These are phyloP conservation scores for Umbilicaria muhlenbergii DNA, from an alignment of 495 filamentous ascomycete species.

Conservation along the genomic window DNA sequence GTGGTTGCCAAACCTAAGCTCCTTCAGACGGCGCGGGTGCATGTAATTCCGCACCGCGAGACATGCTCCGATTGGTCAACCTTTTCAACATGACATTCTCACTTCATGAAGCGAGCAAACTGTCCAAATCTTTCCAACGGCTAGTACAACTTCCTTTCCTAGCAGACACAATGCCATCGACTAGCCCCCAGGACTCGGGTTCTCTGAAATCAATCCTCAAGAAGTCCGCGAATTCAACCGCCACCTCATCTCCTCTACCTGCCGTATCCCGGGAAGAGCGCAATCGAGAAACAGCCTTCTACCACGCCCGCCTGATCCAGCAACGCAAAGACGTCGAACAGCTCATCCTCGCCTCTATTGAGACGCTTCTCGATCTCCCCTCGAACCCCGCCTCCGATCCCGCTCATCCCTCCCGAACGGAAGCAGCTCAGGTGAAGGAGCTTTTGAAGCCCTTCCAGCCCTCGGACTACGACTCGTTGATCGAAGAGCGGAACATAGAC, in stretches of 20 bases:
- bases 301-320: slow-evolving; percentile 69
- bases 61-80: no score
- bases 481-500: slow-evolving; percentile 73
- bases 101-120: no score
- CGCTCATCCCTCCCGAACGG: slow-evolving; percentile 37
- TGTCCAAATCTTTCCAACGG: no score
- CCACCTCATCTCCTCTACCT: slow-evolving; percentile 22
- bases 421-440: slow-evolving; percentile 39
- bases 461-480: slow-evolving; percentile 68
- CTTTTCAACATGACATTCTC: no score
- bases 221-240: slow-evolving; percentile 1
- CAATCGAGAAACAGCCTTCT: slow-evolving; percentile 48
- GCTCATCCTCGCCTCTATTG: slow-evolving; percentile 51
- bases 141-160: no score
- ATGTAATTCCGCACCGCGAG: no score
- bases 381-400: slow-evolving; percentile 35
- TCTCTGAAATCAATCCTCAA: slow-evolving; percentile 6
- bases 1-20: no score
- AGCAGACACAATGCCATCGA: no score
- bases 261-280: slow-evolving; percentile 30
- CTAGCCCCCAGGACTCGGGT: neutral
- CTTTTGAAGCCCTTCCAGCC: slow-evolving; percentile 61
- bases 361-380: slow-evolving; percentile 49
- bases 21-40: no score
- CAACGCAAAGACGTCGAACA: slow-evolving; percentile 57